Conservation (phyloP, 257 asterid genomes). For the Solanum sitiens region DNA sequence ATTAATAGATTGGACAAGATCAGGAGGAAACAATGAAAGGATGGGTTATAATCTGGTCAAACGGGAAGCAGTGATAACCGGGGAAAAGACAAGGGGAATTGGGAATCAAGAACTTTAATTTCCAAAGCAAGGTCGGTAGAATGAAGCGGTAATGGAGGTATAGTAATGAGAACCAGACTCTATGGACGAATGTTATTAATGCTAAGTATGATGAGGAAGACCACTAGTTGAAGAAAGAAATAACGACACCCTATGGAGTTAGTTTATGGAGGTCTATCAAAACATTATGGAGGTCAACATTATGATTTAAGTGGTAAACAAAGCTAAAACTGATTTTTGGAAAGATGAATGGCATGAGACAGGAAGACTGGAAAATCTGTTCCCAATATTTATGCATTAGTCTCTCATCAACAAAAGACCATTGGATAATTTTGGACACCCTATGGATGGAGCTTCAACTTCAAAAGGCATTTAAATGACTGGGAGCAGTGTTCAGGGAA, state of each 20-base stretch:
- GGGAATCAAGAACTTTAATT: not conserved
- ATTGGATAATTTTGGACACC: not conserved
- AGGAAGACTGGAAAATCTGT: not conserved
- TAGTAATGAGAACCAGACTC: not conserved
- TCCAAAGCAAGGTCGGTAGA: not conserved
- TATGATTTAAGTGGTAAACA: not conserved
- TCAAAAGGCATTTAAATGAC: not conserved
- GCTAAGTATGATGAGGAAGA: not conserved
- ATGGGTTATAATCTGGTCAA: not conserved
- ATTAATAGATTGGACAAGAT: not conserved
- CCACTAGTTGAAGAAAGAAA: not conserved
- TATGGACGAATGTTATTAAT: not conserved
- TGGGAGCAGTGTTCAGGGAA: not conserved
- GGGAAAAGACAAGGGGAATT: not conserved
- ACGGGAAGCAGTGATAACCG: not conserved
- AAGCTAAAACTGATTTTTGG: not conserved
- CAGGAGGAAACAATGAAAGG: not conserved
- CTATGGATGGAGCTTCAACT: not conserved
- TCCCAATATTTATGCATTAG: not conserved
- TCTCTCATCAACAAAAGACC: not conserved
- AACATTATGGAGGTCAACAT: not conserved
- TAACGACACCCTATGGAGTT: not conserved
- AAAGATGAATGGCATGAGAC: not conserved
- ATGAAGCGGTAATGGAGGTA: not conserved
- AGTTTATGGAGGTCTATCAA: not conserved